Evolutionary conservation across 805 yeast species (phyloP), one percentile per base, ranked within the genome.

Genomic region (Ogataea glucozyma): DNA sequence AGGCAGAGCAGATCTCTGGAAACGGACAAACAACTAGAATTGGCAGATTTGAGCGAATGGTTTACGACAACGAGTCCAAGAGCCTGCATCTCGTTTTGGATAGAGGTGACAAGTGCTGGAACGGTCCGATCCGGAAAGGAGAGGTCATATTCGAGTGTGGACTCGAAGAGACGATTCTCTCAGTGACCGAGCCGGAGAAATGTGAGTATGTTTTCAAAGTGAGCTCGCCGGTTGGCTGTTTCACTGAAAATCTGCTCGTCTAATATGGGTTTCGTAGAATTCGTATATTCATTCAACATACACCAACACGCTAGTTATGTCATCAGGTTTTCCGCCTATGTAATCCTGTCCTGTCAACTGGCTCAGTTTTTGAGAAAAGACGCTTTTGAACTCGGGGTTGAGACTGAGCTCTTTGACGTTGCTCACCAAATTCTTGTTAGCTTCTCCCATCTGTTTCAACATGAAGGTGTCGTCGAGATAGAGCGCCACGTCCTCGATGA

Each of bases 261-360:
- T 21, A 27, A 27, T 10, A 10, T 29, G 29, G 17, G 18, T 29
- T 18, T 14, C 20, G 9, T 18, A 16, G 13, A 13, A 17, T 4
- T 30, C 19, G 26, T 14, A 20, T 17, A 2, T 46, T 44, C 32
- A 62, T 32, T 56, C 69, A 23, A 86, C 88, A 56, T 78, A 75
- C 32, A 88, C 81, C 56, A 87, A 73, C 1, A 90, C 84, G 13
- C 85, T 78, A 1, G 98, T 88, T 27, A 93, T 85, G 64, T 91
- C 99, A 66, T 91, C 99, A 34, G 89, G 95, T 67, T 91, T 91
- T 11, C 99, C 99, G 24, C 99, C 98, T 45, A 79, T 71, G 58
- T 86, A 85, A 31, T 72, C 69, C 56, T 81, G 84, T 3, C 85
- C 85, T 1, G 88, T 78, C 38, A 83, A 60, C 51, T 78, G 71